A percentile compares a stretch with the other conserved stretches of the same genome.
These are phyloP conservation scores for Entomortierella lignicola DNA, from an alignment of 192 early-diverging fungal genomes.

Conservation along the genomic window DNA sequence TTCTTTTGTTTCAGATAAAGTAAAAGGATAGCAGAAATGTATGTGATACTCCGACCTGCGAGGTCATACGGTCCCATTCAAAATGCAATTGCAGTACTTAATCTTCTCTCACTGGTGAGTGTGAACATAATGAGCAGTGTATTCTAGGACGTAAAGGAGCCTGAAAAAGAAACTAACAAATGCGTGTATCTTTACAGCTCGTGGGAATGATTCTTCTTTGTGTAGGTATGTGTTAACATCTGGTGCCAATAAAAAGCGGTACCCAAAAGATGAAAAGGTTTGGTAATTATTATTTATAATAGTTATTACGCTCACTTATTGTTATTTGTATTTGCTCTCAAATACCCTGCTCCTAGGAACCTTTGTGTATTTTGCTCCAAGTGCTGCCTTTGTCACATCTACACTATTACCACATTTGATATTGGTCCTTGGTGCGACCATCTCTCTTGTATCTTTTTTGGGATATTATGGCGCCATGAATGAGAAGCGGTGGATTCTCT, in stretches of 20 bases:
- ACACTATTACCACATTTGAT: constrained; percentile 43
- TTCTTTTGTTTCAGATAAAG: background rate
- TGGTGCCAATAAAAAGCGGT: background rate
- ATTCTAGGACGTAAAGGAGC: background rate
- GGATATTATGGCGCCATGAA: constrained; percentile 52
- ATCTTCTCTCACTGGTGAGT: constrained; percentile 49
- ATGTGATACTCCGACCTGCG: constrained; percentile 25
- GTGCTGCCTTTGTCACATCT: constrained; percentile 42
- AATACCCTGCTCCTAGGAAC: constrained; percentile 13
- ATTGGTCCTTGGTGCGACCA: constrained; percentile 38
- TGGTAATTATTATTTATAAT: no score
- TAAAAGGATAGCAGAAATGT: constrained; percentile 8
- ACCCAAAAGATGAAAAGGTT: no score
- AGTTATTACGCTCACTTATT: background rate
- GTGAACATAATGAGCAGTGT: background rate
- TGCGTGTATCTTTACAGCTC: constrained; percentile 20
- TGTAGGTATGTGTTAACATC: constrained; percentile 28
- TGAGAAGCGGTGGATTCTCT: constrained; percentile 52
- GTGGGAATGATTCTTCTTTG: constrained; percentile 52
- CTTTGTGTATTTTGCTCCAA: constrained; percentile 50
- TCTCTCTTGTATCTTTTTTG: constrained; percentile 46
- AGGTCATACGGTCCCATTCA: constrained; percentile 52
- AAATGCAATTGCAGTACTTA: constrained; percentile 49
- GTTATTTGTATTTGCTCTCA: background rate
- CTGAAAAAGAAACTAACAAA: background rate